Evolutionary conservation across 2,329 filamentous ascomycete genomes (phyloP).

Genomic region (Alternaria conjuncta): DNA sequence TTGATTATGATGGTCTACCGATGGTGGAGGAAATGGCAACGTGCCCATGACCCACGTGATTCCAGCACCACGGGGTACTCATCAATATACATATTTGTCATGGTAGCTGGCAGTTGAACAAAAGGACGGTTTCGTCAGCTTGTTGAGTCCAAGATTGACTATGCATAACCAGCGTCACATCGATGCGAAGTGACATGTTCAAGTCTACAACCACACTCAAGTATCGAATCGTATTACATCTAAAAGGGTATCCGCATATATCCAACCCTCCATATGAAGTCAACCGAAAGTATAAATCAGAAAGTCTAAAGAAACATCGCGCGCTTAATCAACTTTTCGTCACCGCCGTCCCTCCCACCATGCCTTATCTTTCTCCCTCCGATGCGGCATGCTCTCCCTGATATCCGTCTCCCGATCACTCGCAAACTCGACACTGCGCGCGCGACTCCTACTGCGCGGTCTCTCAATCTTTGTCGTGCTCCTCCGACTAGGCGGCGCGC

Average conservation of each 20-base stretch:
- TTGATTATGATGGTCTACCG: not conserved
- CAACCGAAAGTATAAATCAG: not conserved
- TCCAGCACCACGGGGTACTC: not conserved
- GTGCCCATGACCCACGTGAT: not conserved
- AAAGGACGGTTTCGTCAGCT: not conserved
- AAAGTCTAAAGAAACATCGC: not conserved
- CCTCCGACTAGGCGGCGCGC: conserved; percentile 8
- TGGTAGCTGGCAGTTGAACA: not conserved
- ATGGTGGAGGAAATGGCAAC: not conserved
- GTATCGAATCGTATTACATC: conserved; percentile 6
- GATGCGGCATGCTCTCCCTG: conserved; percentile 43
- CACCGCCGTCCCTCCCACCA: conserved; percentile 43
- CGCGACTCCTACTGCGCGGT: conserved; percentile 26
- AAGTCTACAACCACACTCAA: not conserved
- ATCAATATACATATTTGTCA: not conserved
- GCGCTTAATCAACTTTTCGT: not conserved
- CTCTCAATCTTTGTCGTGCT: conserved; percentile 19
- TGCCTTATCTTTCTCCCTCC: conserved; percentile 39
- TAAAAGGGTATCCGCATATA: conserved; percentile 15
- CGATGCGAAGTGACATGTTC: not conserved
- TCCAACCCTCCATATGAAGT: conserved; percentile 6
- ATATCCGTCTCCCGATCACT: conserved; percentile 41
- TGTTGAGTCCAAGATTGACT: not conserved
- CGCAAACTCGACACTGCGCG: conserved; percentile 33
- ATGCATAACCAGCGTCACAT: not conserved